Base-by-base conservation (phyloP, 2,329 filamentous ascomycete species). In the Calycina herbarum region DNA sequence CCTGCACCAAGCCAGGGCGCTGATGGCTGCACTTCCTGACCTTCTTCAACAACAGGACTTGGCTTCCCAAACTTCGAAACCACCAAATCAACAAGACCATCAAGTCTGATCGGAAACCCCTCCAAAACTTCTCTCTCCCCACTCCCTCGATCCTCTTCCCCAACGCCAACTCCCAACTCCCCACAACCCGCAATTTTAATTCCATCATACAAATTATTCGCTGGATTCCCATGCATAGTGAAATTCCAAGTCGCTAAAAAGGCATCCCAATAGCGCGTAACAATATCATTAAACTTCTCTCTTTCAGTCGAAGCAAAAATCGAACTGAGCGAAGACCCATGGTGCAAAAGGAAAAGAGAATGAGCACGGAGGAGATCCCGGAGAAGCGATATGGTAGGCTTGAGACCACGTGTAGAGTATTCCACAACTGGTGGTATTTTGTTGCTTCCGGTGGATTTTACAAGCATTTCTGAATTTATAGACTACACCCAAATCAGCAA, bases 131-230 rank as follows among this genome's bases (percentile, higher is more conserved):
- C 94, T 72, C 94, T 85, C 79, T 98, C 94, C 38, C 93, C 93
- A 75, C 94, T 97, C 4, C 94, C 94, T 76, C 93, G 90, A 64
- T 97, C 92, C 79, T 98, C 95, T 76, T 98, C 95, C 20, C 95
- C 95, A 0, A 98, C 95, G 0, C 95, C 95, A 57, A 97, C 86
- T 17, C 95, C 95, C 31, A 98, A 85, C 78, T 98, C 94, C 20
- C 95, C 94, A 40, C 92, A 93, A 6, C 90, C 92, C 13, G 94
- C 92, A 38, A 99, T 83, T 77, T 96, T 97, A 74, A 97, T 87
- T 5, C 92, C 93, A 11, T 89, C 87, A 73, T 93, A 93, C 5
- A 96, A 82, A 68, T 89, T 89, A 0, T 90, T 86, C 1, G 89
- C 88, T 0, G 95, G 95, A 72, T 96, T 97, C 8, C 93, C 94